phyloP scores from a whole-genome alignment of 148 eudicot species.

The Fagopyrum esculentum region DNA sequence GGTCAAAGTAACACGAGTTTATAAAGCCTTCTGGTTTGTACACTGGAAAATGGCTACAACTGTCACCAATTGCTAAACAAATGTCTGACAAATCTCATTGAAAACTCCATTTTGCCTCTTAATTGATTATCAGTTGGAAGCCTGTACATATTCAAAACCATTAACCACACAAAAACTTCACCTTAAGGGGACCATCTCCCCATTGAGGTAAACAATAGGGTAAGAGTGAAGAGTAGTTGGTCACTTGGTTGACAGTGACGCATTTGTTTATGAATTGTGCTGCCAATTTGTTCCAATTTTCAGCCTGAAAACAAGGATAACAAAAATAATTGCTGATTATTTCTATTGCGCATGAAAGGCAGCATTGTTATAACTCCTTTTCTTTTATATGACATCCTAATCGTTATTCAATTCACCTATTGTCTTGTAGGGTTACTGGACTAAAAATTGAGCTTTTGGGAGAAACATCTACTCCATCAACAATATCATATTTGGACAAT shows the following conservation, averaged over 20 bases:
- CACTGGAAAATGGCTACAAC: background rate
- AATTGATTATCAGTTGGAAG: background rate
- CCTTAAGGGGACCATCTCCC: background rate
- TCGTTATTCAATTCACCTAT: slow-evolving; percentile 15
- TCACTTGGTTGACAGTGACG: background rate
- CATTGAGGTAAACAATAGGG: background rate
- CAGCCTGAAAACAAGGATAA: background rate
- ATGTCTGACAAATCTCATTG: background rate
- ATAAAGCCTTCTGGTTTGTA: background rate
- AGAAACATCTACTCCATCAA: slow-evolving; percentile 89
- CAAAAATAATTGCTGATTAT: background rate
- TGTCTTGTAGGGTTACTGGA: slow-evolving; percentile 74
- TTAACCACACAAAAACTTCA: background rate
- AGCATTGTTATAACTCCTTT: background rate
- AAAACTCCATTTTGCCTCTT: background rate
- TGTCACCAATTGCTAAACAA: background rate
- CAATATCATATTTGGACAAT: slow-evolving; percentile 93
- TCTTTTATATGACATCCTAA: background rate
- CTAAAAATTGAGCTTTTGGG: slow-evolving; percentile 96
- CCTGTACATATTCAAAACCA: background rate
- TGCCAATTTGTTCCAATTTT: background rate
- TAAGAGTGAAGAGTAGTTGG: background rate
- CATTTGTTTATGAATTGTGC: background rate
- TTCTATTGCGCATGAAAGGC: background rate
- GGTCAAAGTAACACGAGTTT: background rate